Evolutionary conservation across 192 early-diverging fungal genomes (phyloP), one percentile per base, ranked within the genome.

Genomic region (Irineochytrium annulatum): DNA sequence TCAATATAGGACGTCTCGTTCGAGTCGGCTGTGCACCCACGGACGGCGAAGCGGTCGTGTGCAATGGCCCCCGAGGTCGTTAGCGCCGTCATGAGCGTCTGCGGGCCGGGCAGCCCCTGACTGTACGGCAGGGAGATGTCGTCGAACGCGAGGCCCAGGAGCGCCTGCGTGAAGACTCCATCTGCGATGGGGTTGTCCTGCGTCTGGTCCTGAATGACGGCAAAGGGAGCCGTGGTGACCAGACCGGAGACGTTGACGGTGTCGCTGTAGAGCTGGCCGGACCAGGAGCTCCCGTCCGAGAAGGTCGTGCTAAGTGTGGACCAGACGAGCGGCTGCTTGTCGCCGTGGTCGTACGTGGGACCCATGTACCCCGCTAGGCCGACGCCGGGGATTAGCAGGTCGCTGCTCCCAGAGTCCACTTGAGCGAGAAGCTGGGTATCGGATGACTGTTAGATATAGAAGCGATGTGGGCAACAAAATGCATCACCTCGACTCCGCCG

Each of bases 81-180:
- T 8, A 41, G 37, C 8, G 37, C 8, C 37, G 37, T 41, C 11
- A 41, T 13, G 37, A 41, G 11, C 8, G 37, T 41, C 11, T 41
- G 8, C 11, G 37, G 37, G 8, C 11, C 37, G n/a, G n/a, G 37
- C 8, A 41, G 37, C n/a, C n/a, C n/a, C n/a, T n/a, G n/a, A n/a
- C n/a, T n/a, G n/a, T n/a, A n/a, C n/a, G n/a, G n/a, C n/a, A n/a
- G n/a, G n/a, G n/a, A n/a, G n/a, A n/a, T n/a, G n/a, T n/a, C n/a
- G 46, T 61, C 59, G 31, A 30, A 61, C 17, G 45, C 59, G 2
- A 61, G 6, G 11, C 48, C 59, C n/a, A 61, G 32, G 17, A 61
- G 22, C 8, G 45, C 59, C n/a, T n/a, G n/a, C n/a, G n/a, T n/a
- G n/a, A n/a, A n/a, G n/a, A n/a, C n/a, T n/a, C n/a, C n/a, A n/a